Evolutionary conservation across 2,329 filamentous ascomycete species (phyloP).

Genomic region (Raffaelea albimanens): DNA sequence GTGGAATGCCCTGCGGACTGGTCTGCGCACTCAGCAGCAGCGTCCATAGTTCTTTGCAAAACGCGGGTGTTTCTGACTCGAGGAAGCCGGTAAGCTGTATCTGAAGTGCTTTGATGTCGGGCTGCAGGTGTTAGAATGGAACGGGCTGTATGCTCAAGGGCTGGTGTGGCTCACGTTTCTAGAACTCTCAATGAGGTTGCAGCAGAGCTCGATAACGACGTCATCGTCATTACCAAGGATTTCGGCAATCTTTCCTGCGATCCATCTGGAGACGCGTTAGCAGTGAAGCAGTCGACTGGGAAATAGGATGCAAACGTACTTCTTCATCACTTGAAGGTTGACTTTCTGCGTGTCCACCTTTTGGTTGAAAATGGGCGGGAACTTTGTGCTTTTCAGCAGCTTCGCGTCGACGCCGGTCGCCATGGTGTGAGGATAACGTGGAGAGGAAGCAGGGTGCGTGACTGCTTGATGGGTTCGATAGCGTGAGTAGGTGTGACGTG

Average conservation of each 20-base stretch:
- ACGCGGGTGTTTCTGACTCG: slow-evolving; percentile 78
- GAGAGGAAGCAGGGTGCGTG: no score
- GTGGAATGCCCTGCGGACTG: slow-evolving; percentile 83
- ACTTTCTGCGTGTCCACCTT: slow-evolving; percentile 98
- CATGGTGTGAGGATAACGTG: no score
- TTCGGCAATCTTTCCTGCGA: slow-evolving; percentile 74
- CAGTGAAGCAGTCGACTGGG: background rate
- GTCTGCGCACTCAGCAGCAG: slow-evolving; percentile 82
- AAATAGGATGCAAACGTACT: slow-evolving; percentile 43
- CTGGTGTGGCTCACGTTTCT: slow-evolving; percentile 55
- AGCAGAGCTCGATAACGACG: slow-evolving; percentile 81
- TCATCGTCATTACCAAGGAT: slow-evolving; percentile 93
- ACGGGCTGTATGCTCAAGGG: no score
- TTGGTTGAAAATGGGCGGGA: slow-evolving; percentile 83
- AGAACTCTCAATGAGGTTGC: slow-evolving; percentile 60
- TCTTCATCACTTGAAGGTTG: slow-evolving; percentile 96
- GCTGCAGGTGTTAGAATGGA: slow-evolving; percentile 39
- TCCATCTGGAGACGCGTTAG: slow-evolving; percentile 58
- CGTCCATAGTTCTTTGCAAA: slow-evolving; percentile 92
- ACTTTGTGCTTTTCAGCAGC: slow-evolving; percentile 83
- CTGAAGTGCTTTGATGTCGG: slow-evolving; percentile 90
- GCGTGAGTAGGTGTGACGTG: no score
- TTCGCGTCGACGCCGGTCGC: slow-evolving; percentile 80
- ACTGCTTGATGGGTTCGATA: no score
- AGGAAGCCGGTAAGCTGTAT: slow-evolving; percentile 93